phyloP scores from a whole-genome alignment of 768 basidiomycete species.

The Naematelia encephala region DNA sequence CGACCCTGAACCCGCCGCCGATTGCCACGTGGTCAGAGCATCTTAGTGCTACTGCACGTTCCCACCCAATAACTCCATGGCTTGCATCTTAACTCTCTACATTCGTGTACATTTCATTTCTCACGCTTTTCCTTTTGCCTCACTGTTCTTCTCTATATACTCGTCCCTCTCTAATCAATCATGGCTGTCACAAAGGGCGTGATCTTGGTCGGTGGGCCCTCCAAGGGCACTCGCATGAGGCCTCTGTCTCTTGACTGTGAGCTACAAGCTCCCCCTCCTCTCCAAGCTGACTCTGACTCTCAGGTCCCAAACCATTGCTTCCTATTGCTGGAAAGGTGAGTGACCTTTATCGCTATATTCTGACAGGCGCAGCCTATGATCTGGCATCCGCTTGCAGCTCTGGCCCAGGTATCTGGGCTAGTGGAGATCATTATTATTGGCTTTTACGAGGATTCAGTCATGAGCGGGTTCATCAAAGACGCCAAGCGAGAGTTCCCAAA shows the following conservation, averaged over 20 bases:
- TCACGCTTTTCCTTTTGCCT: no score
- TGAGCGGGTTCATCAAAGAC: slow-evolving; percentile 53
- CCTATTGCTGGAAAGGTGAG: slow-evolving; percentile 52
- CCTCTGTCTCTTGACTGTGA: slow-evolving; percentile 48
- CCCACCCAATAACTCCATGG: no score
- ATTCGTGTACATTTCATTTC: no score
- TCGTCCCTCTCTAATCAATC: slow-evolving; percentile 1
- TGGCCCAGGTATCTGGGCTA: slow-evolving; percentile 50
- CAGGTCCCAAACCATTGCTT: slow-evolving; percentile 53
- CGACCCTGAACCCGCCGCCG: not conserved
- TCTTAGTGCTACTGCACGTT: no score
- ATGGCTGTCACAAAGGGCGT: slow-evolving; percentile 50
- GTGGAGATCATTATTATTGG: slow-evolving; percentile 53
- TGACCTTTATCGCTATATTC: not conserved
- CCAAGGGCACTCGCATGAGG: slow-evolving; percentile 51
- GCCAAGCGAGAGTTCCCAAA: slow-evolving; percentile 53
- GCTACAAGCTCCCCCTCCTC: slow-evolving; percentile 1
- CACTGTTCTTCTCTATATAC: not conserved
- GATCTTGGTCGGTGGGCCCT: slow-evolving; percentile 51
- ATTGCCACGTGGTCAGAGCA: not conserved
- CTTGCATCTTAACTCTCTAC: no score
- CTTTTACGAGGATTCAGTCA: slow-evolving; percentile 53
- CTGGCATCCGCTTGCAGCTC: slow-evolving; percentile 54
- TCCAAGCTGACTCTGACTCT: slow-evolving; percentile 2
- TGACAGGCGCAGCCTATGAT: slow-evolving; percentile 49